phyloP scores from a whole-genome alignment of 1,284 basidiomycete species.

The Rhodotorula sp. region DNA sequence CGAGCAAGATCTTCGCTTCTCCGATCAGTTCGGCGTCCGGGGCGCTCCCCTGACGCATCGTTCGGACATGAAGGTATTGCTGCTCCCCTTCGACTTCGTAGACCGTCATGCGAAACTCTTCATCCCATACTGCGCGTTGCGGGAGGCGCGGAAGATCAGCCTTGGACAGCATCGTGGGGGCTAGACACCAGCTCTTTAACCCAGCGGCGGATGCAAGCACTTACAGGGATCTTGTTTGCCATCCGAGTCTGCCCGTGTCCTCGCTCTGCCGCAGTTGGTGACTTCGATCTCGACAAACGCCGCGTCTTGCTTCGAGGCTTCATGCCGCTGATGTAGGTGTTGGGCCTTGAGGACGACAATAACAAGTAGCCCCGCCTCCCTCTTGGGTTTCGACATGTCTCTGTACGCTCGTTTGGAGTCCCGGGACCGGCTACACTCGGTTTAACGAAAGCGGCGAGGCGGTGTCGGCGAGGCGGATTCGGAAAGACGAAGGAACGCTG shows the following conservation, averaged over 20 bases:
- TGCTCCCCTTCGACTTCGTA: conserved; percentile 11
- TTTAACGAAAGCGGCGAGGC: too few relatives aligned
- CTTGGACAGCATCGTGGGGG: neutral
- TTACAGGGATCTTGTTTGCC: conserved; percentile 23
- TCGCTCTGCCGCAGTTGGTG: neutral
- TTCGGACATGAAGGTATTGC: conserved; percentile 11
- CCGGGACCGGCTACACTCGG: too few relatives aligned
- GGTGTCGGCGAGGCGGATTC: too few relatives aligned
- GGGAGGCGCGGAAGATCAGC: neutral
- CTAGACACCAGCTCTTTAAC: too few relatives aligned
- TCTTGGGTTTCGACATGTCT: neutral
- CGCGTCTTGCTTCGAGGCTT: conserved; percentile 21
- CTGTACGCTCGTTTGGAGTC: too few relatives aligned
- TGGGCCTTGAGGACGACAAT: conserved; percentile 23
- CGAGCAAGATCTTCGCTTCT: conserved; percentile 8
- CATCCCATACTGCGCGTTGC: conserved; percentile 28
- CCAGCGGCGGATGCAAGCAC: neutral
- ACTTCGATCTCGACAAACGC: conserved; percentile 11
- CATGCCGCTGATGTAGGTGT: conserved; percentile 16
- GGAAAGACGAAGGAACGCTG: too few relatives aligned
- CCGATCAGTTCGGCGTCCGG: conserved; percentile 23
- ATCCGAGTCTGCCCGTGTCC: conserved; percentile 9
- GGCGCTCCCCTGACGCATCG: conserved; percentile 7
- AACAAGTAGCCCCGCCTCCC: conserved; percentile 25
- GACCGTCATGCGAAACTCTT: conserved; percentile 25